These are phyloP conservation scores for Glycyrrhiza uralensis DNA, from an alignment of 306 rosid genomes.

Conservation along the genomic window DNA sequence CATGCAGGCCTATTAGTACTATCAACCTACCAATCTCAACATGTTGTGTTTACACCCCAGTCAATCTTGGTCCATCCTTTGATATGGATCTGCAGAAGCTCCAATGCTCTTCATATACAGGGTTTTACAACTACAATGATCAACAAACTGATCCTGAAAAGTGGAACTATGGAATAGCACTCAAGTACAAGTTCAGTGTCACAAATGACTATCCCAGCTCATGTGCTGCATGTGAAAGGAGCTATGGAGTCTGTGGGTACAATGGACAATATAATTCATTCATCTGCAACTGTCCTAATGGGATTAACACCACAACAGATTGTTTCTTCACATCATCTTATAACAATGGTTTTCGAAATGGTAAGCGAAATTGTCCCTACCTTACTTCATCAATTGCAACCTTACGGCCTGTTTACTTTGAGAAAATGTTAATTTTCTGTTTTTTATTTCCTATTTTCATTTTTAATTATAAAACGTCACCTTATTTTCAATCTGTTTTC, in stretches of 20 bases:
- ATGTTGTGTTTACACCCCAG: conserved; percentile 81
- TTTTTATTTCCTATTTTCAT: too few relatives aligned
- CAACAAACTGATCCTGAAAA: conserved; percentile 59
- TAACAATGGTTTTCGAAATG: conserved; percentile 42
- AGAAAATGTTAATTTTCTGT: too few relatives aligned
- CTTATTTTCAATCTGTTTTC: too few relatives aligned
- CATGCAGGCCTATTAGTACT: conserved; percentile 61
- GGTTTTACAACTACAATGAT: conserved; percentile 71
- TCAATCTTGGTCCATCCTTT: conserved; percentile 76
- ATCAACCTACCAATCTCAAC: conserved; percentile 61
- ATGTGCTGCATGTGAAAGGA: conserved; percentile 64
- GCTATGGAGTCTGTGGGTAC: conserved; percentile 67
- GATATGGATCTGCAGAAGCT: conserved; percentile 81
- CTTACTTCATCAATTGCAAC: not conserved
- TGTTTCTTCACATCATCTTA: conserved; percentile 57
- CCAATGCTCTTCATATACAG: conserved; percentile 73
- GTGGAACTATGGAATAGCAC: conserved; percentile 85
- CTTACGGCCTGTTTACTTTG: too few relatives aligned
- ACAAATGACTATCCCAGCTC: conserved; percentile 66
- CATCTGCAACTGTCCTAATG: conserved; percentile 73
- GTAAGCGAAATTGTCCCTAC: conserved; percentile 32
- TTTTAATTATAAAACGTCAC: too few relatives aligned
- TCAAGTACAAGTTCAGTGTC: conserved; percentile 71
- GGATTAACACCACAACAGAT: conserved; percentile 58
- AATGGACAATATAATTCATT: conserved; percentile 46